Evolutionary conservation across 495 filamentous ascomycete species (phyloP), one percentile per base, ranked within the genome.

Genomic region (Penicillium salamii): DNA sequence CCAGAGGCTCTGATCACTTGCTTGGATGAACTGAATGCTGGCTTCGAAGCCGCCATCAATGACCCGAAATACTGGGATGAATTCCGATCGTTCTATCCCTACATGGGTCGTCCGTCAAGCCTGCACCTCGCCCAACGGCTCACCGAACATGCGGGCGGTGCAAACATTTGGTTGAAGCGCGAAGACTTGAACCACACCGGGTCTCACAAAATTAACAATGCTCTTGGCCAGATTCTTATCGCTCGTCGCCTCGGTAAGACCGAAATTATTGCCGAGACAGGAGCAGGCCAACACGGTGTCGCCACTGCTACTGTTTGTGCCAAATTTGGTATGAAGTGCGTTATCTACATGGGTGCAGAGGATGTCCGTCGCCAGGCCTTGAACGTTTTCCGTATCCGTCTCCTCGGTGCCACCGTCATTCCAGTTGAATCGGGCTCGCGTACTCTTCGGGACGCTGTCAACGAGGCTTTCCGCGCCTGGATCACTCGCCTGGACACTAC

Each of bases 1-100:
- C 95, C 93, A 1, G 93, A 99, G 70, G 90, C 91, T 5, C 79
- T 99, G 24, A 97, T 97, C 90, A 91, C 96, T 69, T 97, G 93
- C 62, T 75, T 99, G 53, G 81, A 83, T 0, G 84, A 99, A 70
- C 81, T 99, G 12, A 91, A 97, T 65, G 74, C 76, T 7, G 93
- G 92, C n/a, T 99, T 99, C 74, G 81, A 95, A 50, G 69, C 83
- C 35, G 88, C 90, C 35, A 84, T 83, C 54, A 82, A 91, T 44
- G 92, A 97, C 62, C 86, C 90, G 5, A 75, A 79, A 19, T 99
- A 97, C 78, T 99, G 93, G 93, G 88, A 95, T 57, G 95, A 97
- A 67, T 97, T 90, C 71, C 85, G 88, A 36, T 89, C 89, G 5
- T 95, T 96, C 75, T 99, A 99, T 70, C 88, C 89, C 28, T 99